Evolutionary conservation across 108 stramenopile species (phyloP).

Genomic region (Fragilaria radians): DNA sequence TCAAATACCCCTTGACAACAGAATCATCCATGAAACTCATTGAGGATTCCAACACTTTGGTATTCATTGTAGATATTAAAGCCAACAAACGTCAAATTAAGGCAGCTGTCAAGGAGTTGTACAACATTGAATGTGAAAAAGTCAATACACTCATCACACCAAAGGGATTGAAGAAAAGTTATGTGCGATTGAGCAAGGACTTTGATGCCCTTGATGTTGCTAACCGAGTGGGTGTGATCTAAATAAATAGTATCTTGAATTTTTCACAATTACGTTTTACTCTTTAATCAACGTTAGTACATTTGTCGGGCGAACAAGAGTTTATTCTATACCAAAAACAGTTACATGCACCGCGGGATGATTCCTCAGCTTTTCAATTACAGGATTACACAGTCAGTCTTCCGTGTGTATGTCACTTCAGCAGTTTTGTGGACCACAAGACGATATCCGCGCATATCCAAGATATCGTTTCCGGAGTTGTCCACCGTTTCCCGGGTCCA

Average conservation of each 20-base stretch:
- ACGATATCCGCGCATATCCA: conserved; percentile 72
- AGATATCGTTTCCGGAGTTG: conserved; percentile 37
- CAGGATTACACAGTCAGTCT: neutral
- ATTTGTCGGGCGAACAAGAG: too few relatives aligned
- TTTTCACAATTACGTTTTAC: too few relatives aligned
- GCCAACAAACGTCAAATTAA: conserved; percentile 99
- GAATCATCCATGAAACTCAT: conserved; percentile 99
- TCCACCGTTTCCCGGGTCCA: conserved; percentile 43
- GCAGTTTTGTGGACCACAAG: conserved; percentile 29
- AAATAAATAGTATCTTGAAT: conserved; percentile 31
- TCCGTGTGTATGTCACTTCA: conserved; percentile 3
- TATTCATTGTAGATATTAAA: conserved; percentile 98
- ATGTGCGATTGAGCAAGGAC: conserved; percentile 96
- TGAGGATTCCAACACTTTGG: conserved; percentile 99
- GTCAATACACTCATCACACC: conserved; percentile 99
- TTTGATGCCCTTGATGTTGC: conserved; percentile 99
- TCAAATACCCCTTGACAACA: conserved; percentile 98
- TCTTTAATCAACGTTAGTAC: too few relatives aligned
- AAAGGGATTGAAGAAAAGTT: conserved; percentile 98
- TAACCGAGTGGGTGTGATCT: conserved; percentile 99
- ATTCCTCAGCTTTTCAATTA: too few relatives aligned
- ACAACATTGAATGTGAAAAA: conserved; percentile 96
- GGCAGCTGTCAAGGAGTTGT: conserved; percentile 94
- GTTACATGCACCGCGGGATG: neutral
- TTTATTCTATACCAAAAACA: too few relatives aligned